Percentiles rank a stretch among this genome's conserved stretches.
Conservation (phyloP, 2,329 filamentous ascomycete species). For the Trichoderma breve region DNA sequence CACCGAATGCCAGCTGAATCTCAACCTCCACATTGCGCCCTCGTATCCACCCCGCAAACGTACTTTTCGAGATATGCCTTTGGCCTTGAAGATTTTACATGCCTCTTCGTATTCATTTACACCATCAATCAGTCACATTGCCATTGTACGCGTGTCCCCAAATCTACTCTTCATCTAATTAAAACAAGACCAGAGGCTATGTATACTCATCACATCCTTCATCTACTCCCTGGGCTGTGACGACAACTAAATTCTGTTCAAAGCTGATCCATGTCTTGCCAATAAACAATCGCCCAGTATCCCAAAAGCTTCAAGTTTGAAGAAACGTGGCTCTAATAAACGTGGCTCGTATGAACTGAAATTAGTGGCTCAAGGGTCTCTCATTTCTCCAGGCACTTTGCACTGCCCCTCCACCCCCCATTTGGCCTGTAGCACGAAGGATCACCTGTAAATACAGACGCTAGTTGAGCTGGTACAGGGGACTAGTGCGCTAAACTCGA, state of each 20-base stretch:
- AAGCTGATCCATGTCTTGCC: slow-evolving; percentile 4
- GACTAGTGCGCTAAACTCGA: neutral
- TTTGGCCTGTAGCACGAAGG: neutral
- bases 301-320: neutral
- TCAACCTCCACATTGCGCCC: neutral
- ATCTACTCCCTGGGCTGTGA: neutral
- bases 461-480: neutral
- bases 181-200: slow-evolving; percentile 1
- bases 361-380: slow-evolving; percentile 13
- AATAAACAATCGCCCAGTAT: slow-evolving; percentile 2
- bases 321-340: neutral
- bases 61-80: neutral
- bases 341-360: slow-evolving; percentile 15
- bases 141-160: neutral
- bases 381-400: neutral
- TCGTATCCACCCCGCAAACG: neutral
- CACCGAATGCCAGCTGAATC: neutral
- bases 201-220: neutral
- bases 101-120: neutral
- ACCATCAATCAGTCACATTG: neutral
- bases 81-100: neutral
- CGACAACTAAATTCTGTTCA: neutral
- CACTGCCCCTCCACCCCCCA: neutral
- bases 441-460: neutral
- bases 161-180: neutral